phyloP scores from a whole-genome alignment of 768 basidiomycete species.

The Russula lepida region DNA sequence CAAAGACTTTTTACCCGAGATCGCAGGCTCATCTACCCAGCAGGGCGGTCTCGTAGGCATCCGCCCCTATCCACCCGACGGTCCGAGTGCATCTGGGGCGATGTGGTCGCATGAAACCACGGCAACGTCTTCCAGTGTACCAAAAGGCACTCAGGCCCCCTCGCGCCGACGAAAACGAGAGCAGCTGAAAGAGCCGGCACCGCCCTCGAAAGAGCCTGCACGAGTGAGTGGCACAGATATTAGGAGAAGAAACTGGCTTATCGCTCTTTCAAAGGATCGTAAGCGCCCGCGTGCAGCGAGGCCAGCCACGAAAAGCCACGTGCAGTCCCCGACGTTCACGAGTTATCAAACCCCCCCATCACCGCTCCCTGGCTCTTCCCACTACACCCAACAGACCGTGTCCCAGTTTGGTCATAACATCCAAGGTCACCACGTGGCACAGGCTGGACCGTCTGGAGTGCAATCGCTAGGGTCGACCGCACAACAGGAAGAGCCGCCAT shows the following conservation, averaged over 20 bases:
- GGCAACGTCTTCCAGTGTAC: background rate
- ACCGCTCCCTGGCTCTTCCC: constrained; percentile 16
- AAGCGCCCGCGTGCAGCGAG: constrained; percentile 18
- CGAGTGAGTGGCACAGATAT: constrained; percentile 5
- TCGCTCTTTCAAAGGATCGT: constrained; percentile 14
- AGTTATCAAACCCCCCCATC: constrained; percentile 18
- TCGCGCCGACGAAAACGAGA: constrained; percentile 46
- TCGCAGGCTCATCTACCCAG: constrained; percentile 35
- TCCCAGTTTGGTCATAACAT: constrained; percentile 9
- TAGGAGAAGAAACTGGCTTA: background rate
- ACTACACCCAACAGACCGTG: constrained; percentile 9
- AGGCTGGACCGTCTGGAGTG: constrained; percentile 8
- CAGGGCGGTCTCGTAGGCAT: constrained; percentile 38
- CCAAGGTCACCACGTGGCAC: constrained; percentile 15
- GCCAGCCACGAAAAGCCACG: constrained; percentile 15
- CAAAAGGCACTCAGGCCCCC: constrained; percentile 19
- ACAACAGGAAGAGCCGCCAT: constrained; percentile 56
- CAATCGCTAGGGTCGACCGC: constrained; percentile 18
- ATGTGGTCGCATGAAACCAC: constrained; percentile 22
- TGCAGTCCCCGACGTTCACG: constrained; percentile 20
- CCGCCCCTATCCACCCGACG: constrained; percentile 40
- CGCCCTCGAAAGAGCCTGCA: constrained; percentile 3
- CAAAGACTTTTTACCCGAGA: constrained; percentile 72
- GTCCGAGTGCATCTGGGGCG: constrained; percentile 27
- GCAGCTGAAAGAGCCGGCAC: constrained; percentile 41